phyloP scores from a whole-genome alignment of 495 filamentous ascomycete species.

The Lophiotrema nucula region DNA sequence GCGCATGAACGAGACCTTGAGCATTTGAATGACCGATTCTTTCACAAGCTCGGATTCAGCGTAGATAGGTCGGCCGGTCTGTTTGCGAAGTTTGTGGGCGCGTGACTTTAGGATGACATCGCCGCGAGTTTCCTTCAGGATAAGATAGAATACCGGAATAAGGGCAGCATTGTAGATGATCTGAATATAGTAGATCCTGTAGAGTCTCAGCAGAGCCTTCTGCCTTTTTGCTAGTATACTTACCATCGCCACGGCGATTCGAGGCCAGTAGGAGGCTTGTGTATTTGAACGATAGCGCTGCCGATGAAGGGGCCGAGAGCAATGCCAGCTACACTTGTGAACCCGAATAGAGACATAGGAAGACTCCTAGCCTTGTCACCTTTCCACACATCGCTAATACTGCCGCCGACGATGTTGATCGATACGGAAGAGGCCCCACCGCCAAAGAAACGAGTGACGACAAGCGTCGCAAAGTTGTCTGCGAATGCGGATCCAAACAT shows the following conservation, averaged over 20 bases:
- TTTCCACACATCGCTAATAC: conserved; percentile 48
- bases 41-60: conserved; percentile 36
- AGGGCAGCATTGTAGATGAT: conserved; percentile 19
- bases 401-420: conserved; percentile 50
- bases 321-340: conserved; percentile 25
- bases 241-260: conserved; percentile 20
- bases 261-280: conserved; percentile 1
- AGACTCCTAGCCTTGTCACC: conserved; percentile 45
- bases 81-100: conserved; percentile 4
- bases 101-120: conserved; percentile 20
- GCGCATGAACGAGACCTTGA: conserved; percentile 18
- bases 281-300: conserved; percentile 13
- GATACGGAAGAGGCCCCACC: conserved; percentile 44
- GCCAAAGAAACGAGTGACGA: conserved; percentile 23
- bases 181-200: conserved; percentile 20
- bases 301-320: conserved; percentile 23
- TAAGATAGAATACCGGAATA: conserved; percentile 13
- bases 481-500: conserved; percentile 22
- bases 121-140: conserved; percentile 21
- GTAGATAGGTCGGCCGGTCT: conserved; percentile 42
- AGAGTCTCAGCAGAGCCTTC: neutral
- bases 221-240: neutral
- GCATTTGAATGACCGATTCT: neutral
- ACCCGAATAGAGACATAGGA: conserved; percentile 49
- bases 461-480: conserved; percentile 22